Evolutionary conservation across 2,329 filamentous ascomycete genomes (phyloP).

Genomic region (Apiospora pterosperma): DNA sequence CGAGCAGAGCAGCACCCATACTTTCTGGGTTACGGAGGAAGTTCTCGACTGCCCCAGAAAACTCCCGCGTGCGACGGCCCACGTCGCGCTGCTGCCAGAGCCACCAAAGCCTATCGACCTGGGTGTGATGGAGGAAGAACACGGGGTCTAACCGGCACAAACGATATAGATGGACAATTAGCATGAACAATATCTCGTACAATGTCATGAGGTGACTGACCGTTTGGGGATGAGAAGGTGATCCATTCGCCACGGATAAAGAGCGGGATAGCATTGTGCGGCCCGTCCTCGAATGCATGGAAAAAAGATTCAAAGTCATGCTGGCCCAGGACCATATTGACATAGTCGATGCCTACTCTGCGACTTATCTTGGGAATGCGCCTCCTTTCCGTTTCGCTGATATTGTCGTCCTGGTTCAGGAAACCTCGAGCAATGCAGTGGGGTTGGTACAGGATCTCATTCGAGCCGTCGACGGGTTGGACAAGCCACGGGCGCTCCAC

Average conservation of each 20-base stretch:
- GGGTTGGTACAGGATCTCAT: neutral
- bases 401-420: neutral
- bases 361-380: neutral
- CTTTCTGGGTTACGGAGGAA: neutral
- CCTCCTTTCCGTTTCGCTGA: neutral
- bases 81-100: neutral
- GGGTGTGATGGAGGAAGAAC: neutral
- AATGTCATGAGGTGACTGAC: neutral
- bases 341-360: neutral
- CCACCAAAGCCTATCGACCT: neutral
- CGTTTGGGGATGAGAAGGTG: neutral
- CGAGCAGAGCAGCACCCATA: neutral
- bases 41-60: neutral
- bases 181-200: too few species aligned
- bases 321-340: neutral
- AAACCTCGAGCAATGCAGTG: neutral
- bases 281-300: neutral
- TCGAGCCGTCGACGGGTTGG: neutral
- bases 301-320: neutral
- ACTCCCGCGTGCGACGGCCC: too few species aligned
- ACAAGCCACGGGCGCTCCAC: neutral
- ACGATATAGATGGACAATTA: neutral
- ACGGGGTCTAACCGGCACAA: neutral
- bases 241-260: neutral
- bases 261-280: neutral